Evolutionary conservation across 352 stramenopile species (phyloP).

Genomic region (Phytophthora vignae): DNA sequence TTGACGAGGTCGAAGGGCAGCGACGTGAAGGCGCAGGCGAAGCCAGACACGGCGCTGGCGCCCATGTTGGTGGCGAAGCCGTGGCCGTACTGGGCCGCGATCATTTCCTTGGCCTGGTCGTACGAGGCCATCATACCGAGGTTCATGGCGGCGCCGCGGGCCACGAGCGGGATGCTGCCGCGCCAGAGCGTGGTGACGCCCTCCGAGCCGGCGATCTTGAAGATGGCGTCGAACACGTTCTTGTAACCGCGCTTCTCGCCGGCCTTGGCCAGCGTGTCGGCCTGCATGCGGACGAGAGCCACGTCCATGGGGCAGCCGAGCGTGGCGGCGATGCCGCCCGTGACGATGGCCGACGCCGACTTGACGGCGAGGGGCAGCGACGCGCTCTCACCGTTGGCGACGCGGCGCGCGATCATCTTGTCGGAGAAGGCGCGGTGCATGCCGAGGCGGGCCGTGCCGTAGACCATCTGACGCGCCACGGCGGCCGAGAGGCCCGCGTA

Average conservation of each 20-base stretch:
- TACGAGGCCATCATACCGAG: conserved; percentile 99
- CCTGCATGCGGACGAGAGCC: conserved; percentile 97
- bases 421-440: conserved; percentile 89
- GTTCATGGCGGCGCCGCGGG: conserved; percentile 98
- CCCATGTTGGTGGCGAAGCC: conserved; percentile 93
- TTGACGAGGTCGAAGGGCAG: conserved; percentile 99
- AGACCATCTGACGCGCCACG: conserved; percentile 88
- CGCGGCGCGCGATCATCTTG: conserved; percentile 73
- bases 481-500: conserved; percentile 87
- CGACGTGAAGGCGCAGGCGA: conserved; percentile 97
- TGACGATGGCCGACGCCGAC: conserved; percentile 76
- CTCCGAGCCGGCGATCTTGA: conserved; percentile 89
- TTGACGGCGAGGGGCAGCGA: conserved; percentile 81
- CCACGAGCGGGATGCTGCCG: conserved; percentile 93
- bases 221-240: conserved; percentile 98
- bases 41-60: conserved; percentile 95
- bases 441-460: conserved; percentile 83
- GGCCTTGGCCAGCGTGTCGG: conserved; percentile 93
- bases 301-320: conserved; percentile 99
- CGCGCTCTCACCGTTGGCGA: conserved; percentile 74
- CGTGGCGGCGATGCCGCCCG: conserved; percentile 92
- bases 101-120: conserved; percentile 97
- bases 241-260: conserved; percentile 97
- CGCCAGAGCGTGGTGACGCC: conserved; percentile 92
- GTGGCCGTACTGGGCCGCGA: conserved; percentile 71